Evolutionary conservation across 2,329 filamentous ascomycete genomes (phyloP), one percentile per base, ranked within the genome.

Genomic region (Penicillium brevicompactum): DNA sequence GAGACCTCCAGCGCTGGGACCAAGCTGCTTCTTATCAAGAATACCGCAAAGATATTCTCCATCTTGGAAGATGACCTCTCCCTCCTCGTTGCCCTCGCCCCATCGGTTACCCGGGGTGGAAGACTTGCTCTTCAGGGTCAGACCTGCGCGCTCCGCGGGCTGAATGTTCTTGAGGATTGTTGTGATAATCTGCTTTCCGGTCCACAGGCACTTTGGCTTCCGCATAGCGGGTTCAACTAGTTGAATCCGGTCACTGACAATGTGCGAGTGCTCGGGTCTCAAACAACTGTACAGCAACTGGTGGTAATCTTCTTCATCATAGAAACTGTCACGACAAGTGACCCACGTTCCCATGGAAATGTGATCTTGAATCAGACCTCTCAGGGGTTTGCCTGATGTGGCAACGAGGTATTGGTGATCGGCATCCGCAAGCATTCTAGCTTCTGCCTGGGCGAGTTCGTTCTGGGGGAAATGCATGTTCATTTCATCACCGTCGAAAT

Each of bases 381-480:
- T 84, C 14, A 99, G 81, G 0, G 94, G 94, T 69, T 96, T 96
- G 53, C 94, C 94, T 14, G 91, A 90, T 3, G 94, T 99, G 18
- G 89, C 91, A 32, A 92, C 96, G 34, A 99, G 84, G 71, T 99
- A 99, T 68, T 99, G 94, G 69, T 97, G 92, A 71, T 99, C 93
- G 2, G 94, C 97, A 71, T 97, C 93, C 37, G 94, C 94, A 67
- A 99, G 88, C 64, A 92, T 90, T 63, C 96, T 83, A 2, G 94
- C 94, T 77, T 99, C 94, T 2, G 93, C 90, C 64, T 94, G 84
- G 14, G 94, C 94, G 61, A 97, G 82, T 71, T 97, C 95, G 65
- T 96, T 97, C 67, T 99, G 94, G 1, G 94, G 94, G 69, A 99
- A 97, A 76, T 99, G 94, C 92, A 99, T 95, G 74, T 99, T 99